These are phyloP conservation scores for Strigomonas galati DNA, from an alignment of 208 protist species.

Conservation along the genomic window DNA sequence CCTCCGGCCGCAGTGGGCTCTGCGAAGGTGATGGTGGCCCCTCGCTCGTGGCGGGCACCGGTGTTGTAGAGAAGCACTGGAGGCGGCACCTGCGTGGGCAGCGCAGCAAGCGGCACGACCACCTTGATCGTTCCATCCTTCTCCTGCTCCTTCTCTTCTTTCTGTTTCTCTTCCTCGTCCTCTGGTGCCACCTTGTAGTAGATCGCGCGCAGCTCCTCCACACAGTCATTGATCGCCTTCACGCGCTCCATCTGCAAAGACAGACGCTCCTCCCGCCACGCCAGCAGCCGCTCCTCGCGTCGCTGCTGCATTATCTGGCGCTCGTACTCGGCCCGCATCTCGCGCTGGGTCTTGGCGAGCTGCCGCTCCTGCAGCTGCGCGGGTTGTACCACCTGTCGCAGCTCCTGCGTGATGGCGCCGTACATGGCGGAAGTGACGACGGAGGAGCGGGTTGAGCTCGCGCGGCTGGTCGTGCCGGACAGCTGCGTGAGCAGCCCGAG, in stretches of 20 bases:
- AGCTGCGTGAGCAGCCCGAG: constrained; percentile 23
- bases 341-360: constrained; percentile 21
- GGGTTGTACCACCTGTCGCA: constrained; percentile 30
- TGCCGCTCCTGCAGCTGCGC: constrained; percentile 22
- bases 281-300: constrained; percentile 33
- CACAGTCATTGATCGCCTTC: constrained; percentile 34
- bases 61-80: constrained; percentile 21
- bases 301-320: constrained; percentile 20
- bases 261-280: constrained; percentile 59
- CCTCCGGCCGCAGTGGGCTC: too few relatives aligned
- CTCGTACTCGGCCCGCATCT: constrained; percentile 39
- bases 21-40: constrained; percentile 7
- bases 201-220: constrained; percentile 53
- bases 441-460: constrained; percentile 40
- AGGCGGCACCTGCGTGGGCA: neutral
- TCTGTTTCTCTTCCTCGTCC: neutral
- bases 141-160: constrained; percentile 13
- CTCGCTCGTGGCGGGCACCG: neutral
- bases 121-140: constrained; percentile 4
- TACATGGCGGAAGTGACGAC: constrained; percentile 55
- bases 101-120: neutral
- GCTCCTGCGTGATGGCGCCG: constrained; percentile 64
- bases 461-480: constrained; percentile 15
- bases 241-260: constrained; percentile 40
- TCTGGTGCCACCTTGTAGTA: constrained; percentile 4